Evolutionary conservation across 164 flowering plant genomes (phyloP).

Genomic region (Kalanchoe fedtschenkoi): DNA sequence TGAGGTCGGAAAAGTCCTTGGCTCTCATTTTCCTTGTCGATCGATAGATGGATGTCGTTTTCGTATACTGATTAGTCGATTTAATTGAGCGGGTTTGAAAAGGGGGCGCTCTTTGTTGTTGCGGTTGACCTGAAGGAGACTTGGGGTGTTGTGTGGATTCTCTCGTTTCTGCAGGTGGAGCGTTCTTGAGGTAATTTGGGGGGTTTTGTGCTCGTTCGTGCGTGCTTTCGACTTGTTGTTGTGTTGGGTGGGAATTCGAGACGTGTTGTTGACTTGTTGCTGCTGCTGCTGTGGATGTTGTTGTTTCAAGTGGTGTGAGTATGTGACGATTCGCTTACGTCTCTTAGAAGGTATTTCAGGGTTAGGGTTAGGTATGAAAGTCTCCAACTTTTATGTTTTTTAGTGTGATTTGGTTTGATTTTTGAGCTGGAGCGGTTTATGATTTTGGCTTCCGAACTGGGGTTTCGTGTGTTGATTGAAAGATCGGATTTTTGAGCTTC

Average conservation of each 20-base stretch:
- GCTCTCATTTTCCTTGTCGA: background rate
- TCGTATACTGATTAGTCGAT: too few relatives aligned
- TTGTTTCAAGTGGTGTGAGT: background rate
- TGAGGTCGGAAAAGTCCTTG: background rate
- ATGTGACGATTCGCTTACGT: background rate
- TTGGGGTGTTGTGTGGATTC: background rate
- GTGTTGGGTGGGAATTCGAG: background rate
- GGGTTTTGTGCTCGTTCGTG: background rate
- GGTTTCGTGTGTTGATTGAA: background rate
- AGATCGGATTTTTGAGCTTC: background rate
- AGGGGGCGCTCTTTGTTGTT: background rate
- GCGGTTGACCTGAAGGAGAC: too few relatives aligned
- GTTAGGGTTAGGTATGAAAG: background rate
- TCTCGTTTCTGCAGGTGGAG: background rate
- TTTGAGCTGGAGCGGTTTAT: background rate
- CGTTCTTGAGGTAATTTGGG: too few relatives aligned
- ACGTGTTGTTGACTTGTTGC: background rate
- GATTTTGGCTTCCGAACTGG: background rate
- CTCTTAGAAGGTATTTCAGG: background rate
- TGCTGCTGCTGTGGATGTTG: too few relatives aligned
- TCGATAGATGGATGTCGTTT: background rate
- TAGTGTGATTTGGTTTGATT: background rate
- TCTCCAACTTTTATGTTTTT: background rate
- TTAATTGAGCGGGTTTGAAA: conserved; percentile 1
- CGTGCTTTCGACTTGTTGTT: background rate